Evolutionary conservation across 345 rosid genomes (phyloP), one percentile per base, ranked within the genome.

Genomic region (Citrus cavaleriei): DNA sequence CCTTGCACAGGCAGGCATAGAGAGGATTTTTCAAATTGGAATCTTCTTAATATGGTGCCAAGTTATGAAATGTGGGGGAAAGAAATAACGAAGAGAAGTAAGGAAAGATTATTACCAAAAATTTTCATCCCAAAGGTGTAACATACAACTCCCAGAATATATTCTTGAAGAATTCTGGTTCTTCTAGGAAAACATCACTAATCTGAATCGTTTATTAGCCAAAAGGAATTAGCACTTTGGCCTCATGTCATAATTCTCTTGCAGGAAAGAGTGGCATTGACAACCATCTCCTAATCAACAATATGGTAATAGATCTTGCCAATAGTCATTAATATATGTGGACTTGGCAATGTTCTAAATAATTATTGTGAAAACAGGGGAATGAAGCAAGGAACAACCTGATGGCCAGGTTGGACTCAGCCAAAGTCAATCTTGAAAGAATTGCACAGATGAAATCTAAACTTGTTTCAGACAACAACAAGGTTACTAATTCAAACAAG

Each of bases 341-440:
- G 27, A 57, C 34, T 76, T 71, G 62, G 62, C 62, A 71, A 62
- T 38, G 5, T 76, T 73, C 49, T 77, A 68, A 62, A 40, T 69
- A 55, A 42, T 76, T 55, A 19, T 28, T 79, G 74, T 80, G 64
- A 76, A 59, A n/a, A 68, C 81, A 87, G 91, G 76, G 67, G 25
- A 70, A 57, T 73, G 88, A 85, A 69, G 72, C 81, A 67, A 81
- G 46, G 77, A 75, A 83, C 64, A 75, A 79, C 67, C 78, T 81
- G 73, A 80, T 68, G 82, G 80, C 76, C 72, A 72, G 84, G 73
- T 79, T 90, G 83, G 87, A 86, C 60, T 81, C 84, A 74, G 93
- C 88, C 42, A 86, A 82, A 84, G 81, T 78, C 73, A 90, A 90
- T 86, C 90, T 91, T 60, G 81, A 85, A 74, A 86, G 82, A 73